Conservation (phyloP, 2,329 filamentous ascomycete genomes). For the Pezicula neosporulosa region DNA sequence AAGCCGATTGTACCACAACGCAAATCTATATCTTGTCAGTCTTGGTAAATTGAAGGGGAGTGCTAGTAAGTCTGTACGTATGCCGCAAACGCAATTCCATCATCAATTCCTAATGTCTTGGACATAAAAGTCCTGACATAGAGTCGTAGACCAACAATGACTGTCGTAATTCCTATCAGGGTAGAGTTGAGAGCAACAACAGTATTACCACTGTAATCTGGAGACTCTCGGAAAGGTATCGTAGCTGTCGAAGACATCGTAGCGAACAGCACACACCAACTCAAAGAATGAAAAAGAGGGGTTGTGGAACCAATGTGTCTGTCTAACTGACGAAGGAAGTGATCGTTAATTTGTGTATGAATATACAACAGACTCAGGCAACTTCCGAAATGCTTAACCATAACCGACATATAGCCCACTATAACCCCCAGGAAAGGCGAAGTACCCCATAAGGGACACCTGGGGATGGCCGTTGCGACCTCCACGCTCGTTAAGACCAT, state of each 20-base stretch:
- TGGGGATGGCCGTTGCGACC: too few relatives aligned
- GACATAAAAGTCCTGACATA: slow-evolving; percentile 27
- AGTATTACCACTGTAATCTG: slow-evolving; percentile 3
- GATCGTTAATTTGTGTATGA: too few relatives aligned
- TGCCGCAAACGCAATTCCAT: slow-evolving; percentile 23
- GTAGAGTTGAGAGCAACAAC: slow-evolving; percentile 13
- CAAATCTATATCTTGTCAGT: slow-evolving; percentile 11
- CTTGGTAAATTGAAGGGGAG: neutral
- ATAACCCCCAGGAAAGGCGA: too few relatives aligned
- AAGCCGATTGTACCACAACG: slow-evolving; percentile 12
- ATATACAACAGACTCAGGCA: too few relatives aligned
- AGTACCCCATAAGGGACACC: too few relatives aligned
- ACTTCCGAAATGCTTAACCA: too few relatives aligned
- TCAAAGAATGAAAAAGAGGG: too few relatives aligned
- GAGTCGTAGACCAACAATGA: slow-evolving; percentile 23
- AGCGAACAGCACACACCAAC: neutral
- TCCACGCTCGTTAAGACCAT: too few relatives aligned
- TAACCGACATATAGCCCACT: too few relatives aligned
- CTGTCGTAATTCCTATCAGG: slow-evolving; percentile 25
- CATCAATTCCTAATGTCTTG: slow-evolving; percentile 27
- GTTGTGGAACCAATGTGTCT: too few relatives aligned
- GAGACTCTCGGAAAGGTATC: neutral
- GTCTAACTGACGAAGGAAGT: too few relatives aligned
- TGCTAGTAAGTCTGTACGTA: slow-evolving; percentile 15
- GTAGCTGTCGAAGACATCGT: neutral